These are phyloP conservation scores for Yamadazyma aaseri DNA, from an alignment of 1,139 yeast genomes.

Conservation along the genomic window DNA sequence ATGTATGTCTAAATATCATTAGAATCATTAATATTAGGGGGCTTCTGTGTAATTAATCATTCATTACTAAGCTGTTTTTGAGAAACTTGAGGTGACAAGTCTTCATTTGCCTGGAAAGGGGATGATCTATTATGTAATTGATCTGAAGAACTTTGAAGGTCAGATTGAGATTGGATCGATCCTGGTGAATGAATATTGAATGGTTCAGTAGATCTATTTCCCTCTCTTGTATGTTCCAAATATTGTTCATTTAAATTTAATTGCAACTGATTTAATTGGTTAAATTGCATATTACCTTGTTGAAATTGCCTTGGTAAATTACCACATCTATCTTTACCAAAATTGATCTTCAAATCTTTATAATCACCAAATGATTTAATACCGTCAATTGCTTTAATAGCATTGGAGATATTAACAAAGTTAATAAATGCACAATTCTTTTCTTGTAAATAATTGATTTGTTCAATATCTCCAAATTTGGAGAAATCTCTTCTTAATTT, in stretches of 20 bases:
- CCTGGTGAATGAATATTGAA: slow-evolving; percentile 2
- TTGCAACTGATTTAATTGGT: slow-evolving; percentile 12
- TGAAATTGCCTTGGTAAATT: slow-evolving; percentile 64
- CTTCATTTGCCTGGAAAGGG: not conserved
- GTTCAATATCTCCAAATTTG: slow-evolving; percentile 80
- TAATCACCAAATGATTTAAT: slow-evolving; percentile 53
- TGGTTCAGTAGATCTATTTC: slow-evolving; percentile 2
- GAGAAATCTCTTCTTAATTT: slow-evolving; percentile 64
- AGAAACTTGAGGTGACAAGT: not conserved
- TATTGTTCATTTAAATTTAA: slow-evolving; percentile 11
- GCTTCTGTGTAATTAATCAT: no score
- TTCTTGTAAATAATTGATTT: slow-evolving; percentile 71
- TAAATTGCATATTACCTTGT: slow-evolving; percentile 21
- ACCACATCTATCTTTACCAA: slow-evolving; percentile 93
- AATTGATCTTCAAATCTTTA: slow-evolving; percentile 65
- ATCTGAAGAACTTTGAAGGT: not conserved
- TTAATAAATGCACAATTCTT: slow-evolving; percentile 83
- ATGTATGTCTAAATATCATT: slow-evolving; percentile 7
- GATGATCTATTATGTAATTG: not conserved
- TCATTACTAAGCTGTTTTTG: no score
- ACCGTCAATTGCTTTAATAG: slow-evolving; percentile 75
- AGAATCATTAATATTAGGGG: slow-evolving; percentile 5
- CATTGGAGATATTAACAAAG: slow-evolving; percentile 77
- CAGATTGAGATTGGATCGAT: slow-evolving; percentile 2
- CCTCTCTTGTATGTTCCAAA: slow-evolving; percentile 10